A percentile compares a stretch with the other conserved stretches of the same genome.
Conservation (phyloP, 2,329 filamentous ascomycete genomes). For the Arthrobotrys iridis region DNA sequence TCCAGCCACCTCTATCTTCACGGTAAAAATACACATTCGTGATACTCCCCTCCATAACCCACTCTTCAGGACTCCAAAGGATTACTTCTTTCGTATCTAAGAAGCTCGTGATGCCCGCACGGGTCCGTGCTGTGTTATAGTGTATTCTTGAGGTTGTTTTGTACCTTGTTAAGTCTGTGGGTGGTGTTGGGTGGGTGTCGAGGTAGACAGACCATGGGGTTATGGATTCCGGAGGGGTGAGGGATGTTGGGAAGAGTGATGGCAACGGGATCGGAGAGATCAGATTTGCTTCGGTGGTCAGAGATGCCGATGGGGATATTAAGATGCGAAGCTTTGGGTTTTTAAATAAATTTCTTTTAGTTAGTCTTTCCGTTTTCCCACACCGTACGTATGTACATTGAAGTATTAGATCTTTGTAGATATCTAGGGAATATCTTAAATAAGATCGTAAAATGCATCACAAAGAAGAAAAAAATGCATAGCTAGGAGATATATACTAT, state of each 20-base stretch:
- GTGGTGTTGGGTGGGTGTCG: conserved; percentile 66
- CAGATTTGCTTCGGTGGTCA: conserved; percentile 40
- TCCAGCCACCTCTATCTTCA: conserved; percentile 70
- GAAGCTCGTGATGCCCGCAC: conserved; percentile 67
- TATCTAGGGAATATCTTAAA: neutral
- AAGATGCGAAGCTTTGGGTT: conserved; percentile 55
- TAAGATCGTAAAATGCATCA: neutral
- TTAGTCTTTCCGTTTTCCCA: neutral
- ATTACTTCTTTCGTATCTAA: conserved; percentile 72
- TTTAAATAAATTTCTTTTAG: neutral
- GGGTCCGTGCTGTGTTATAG: conserved; percentile 76
- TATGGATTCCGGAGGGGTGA: neutral
- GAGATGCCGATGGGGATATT: conserved; percentile 35
- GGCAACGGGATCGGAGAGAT: conserved; percentile 30
- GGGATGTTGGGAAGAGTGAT: conserved; percentile 30
- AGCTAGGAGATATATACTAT: neutral
- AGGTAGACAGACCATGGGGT: conserved; percentile 65
- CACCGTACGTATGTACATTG: neutral
- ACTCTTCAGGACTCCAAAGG: conserved; percentile 60
- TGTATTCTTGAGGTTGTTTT: conserved; percentile 80
- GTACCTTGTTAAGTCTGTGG: conserved; percentile 76
- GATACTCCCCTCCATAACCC: conserved; percentile 85
- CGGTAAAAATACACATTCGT: conserved; percentile 85
- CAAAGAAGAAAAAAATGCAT: neutral
- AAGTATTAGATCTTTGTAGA: no score